These are phyloP conservation scores for Trifolium subterraneum DNA, from an alignment of 306 rosid species.

Conservation along the genomic window DNA sequence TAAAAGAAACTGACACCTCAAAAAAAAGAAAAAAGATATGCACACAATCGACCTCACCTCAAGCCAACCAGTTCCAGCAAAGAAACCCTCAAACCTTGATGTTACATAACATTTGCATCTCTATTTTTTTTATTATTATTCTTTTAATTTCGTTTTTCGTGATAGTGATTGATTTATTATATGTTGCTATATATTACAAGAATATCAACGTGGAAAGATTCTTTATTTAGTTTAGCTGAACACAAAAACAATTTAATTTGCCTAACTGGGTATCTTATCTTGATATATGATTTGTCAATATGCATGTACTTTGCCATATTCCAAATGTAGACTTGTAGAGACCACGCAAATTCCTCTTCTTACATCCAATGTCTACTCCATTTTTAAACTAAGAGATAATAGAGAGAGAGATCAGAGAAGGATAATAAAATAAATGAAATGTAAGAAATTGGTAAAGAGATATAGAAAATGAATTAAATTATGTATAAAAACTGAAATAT, in stretches of 20 bases:
- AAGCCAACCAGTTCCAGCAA: neutral
- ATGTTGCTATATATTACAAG: neutral
- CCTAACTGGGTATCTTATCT: neutral
- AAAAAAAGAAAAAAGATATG: neutral
- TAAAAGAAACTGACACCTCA: neutral
- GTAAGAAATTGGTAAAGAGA: neutral
- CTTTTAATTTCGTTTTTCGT: neutral
- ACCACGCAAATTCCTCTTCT: neutral
- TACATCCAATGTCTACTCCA: neutral
- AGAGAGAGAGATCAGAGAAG: neutral
- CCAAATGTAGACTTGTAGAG: neutral
- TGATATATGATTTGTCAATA: neutral
- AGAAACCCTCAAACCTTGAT: neutral
- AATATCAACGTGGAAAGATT: neutral
- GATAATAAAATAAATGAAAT: neutral
- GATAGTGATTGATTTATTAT: conserved; percentile 5
- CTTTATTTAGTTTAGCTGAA: neutral
- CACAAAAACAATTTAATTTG: neutral
- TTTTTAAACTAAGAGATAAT: no score
- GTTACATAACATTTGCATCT: neutral
- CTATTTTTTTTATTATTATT: neutral
- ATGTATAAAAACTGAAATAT: no score
- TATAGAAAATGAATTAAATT: no score
- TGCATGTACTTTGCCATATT: neutral
- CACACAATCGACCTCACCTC: neutral